Evolutionary conservation across 805 yeast genomes (phyloP).

Genomic region (Ogataea paraovalis): DNA sequence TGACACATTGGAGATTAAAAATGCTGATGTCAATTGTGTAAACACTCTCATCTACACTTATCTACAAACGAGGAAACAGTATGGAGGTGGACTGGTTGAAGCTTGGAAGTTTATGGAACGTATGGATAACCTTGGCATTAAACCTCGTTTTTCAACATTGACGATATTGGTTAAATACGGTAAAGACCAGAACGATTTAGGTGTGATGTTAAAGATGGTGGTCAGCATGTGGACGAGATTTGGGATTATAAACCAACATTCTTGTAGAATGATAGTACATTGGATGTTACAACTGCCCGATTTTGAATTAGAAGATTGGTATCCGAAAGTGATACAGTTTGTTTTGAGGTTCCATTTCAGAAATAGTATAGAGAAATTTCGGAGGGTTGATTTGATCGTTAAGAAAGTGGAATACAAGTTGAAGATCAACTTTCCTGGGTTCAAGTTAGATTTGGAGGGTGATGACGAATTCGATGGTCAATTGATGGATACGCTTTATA

Average conservation of each 20-base stretch:
- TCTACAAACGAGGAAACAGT: conserved; percentile 1
- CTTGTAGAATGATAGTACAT: conserved; percentile 13
- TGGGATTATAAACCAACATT: conserved; percentile 14
- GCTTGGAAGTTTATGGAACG: conserved; percentile 21
- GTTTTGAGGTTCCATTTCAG: conserved; percentile 14
- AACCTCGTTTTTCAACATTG: conserved; percentile 18
- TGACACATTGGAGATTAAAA: conserved; percentile 1
- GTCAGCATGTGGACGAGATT: conserved; percentile 13
- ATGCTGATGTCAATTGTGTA: conserved; percentile 19
- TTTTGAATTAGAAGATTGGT: conserved; percentile 13
- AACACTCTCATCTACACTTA: conserved; percentile 19
- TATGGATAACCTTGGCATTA: conserved; percentile 1
- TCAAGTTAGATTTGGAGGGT: background rate
- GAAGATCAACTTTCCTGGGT: background rate
- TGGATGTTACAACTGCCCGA: conserved; percentile 12
- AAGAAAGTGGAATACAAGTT: conserved; percentile 15
- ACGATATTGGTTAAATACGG: conserved; percentile 21
- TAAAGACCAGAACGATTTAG: conserved; percentile 5
- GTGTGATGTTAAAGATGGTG: conserved; percentile 13
- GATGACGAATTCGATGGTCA: background rate
- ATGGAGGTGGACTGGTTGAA: conserved; percentile 6
- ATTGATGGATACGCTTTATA: background rate
- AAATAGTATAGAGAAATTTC: conserved; percentile 13
- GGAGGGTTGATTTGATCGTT: conserved; percentile 17
- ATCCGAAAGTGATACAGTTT: conserved; percentile 16